Conservation (phyloP, 2,329 filamentous ascomycete species). For the Monilinia aucupariae region DNA sequence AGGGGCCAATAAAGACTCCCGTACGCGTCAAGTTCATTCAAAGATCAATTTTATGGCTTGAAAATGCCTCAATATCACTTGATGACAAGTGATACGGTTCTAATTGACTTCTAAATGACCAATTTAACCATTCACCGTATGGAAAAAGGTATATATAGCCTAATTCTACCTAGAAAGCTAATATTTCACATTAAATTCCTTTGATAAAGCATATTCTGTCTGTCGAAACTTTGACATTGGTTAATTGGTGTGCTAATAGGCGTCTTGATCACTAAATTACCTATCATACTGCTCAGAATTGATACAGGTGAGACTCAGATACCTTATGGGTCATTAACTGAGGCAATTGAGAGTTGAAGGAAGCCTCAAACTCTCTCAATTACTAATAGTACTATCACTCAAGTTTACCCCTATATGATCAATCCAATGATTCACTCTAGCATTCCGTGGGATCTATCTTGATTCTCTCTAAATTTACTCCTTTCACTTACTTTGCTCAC, state of each 20-base stretch:
- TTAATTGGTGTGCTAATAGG: not conserved
- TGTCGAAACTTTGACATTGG: not conserved
- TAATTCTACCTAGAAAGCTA: not conserved
- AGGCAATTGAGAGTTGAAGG: not conserved
- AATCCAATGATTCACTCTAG: too few relatives aligned
- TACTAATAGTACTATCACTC: too few relatives aligned
- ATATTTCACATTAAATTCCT: not conserved
- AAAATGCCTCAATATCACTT: too few relatives aligned
- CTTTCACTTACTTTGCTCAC: too few relatives aligned
- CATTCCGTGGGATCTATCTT: too few relatives aligned
- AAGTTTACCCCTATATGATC: too few relatives aligned
- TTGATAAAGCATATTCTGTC: not conserved
- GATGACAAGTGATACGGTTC: not conserved
- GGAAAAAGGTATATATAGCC: not conserved
- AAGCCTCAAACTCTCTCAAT: not conserved
- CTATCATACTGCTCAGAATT: not conserved
- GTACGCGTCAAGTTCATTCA: not conserved
- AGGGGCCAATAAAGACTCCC: not conserved
- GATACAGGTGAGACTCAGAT: too few relatives aligned
- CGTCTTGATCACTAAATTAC: not conserved
- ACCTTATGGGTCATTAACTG: too few relatives aligned
- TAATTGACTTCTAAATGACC: not conserved
- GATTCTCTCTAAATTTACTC: too few relatives aligned
- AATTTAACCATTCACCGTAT: not conserved
- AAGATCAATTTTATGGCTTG: not conserved